Percentiles rank a stretch among this genome's conserved stretches.
These are phyloP conservation scores for Amphicarpaea edgeworthii DNA, from an alignment of 306 rosid genomes.

Conservation along the genomic window DNA sequence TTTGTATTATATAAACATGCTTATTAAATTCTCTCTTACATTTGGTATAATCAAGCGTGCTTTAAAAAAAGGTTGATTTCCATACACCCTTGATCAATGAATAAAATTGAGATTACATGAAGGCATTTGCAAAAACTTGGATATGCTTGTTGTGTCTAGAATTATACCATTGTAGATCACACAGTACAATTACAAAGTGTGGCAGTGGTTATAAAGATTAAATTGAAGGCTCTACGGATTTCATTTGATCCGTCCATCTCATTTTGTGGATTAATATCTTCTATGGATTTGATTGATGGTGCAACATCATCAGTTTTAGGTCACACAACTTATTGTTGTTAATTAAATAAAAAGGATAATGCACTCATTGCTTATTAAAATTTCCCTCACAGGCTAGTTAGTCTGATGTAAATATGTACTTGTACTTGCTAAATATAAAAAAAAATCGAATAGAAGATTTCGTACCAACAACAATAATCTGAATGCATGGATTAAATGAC, in stretches of 20 bases:
- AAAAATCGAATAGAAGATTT: background rate
- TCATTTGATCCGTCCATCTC: background rate
- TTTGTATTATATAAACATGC: background rate
- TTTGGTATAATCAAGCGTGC: too few relatives aligned
- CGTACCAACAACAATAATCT: background rate
- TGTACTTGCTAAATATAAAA: conserved; percentile 11
- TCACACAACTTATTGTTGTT: background rate
- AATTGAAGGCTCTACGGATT: background rate
- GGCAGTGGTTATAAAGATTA: background rate
- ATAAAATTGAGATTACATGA: conserved; percentile 16
- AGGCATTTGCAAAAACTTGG: background rate
- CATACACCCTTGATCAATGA: too few relatives aligned
- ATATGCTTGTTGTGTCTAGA: background rate
- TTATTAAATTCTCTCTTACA: background rate
- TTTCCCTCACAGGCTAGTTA: conserved; percentile 1
- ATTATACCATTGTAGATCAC: background rate
- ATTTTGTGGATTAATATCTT: background rate
- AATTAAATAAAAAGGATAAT: background rate
- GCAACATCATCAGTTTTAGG: background rate
- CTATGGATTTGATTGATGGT: background rate
- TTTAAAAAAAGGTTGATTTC: too few relatives aligned
- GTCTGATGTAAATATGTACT: conserved; percentile 8
- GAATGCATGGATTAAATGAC: conserved; percentile 40
- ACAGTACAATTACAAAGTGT: background rate
- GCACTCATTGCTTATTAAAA: background rate